These are phyloP conservation scores for Pythium phragmiticola DNA, from an alignment of 352 stramenopile genomes.

Conservation along the genomic window DNA sequence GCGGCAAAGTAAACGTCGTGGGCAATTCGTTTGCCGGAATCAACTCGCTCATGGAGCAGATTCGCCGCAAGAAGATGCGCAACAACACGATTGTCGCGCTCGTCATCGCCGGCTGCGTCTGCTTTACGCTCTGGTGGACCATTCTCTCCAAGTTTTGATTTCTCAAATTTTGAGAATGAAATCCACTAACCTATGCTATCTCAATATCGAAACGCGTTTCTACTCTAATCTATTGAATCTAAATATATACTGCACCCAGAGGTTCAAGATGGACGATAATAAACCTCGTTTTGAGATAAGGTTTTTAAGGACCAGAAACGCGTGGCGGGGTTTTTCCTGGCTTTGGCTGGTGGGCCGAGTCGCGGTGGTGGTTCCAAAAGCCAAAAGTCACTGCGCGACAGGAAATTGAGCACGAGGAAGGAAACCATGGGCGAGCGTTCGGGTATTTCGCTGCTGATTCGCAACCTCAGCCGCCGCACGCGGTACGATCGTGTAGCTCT, in stretches of 20 bases:
- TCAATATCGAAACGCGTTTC: not conserved
- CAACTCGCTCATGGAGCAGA: conserved; percentile 95
- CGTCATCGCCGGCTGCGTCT: conserved; percentile 94
- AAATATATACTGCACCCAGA: not conserved
- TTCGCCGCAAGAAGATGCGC: conserved; percentile 94
- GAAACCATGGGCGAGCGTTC: conserved; percentile 33
- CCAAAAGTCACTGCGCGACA: conserved; percentile 2
- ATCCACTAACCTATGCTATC: conserved; percentile 15
- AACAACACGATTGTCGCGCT: conserved; percentile 97
- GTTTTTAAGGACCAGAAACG: conserved; percentile 10
- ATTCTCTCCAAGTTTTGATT: conserved; percentile 70
- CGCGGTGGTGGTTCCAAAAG: not conserved
- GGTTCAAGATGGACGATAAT: conserved; percentile 9
- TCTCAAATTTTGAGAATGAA: conserved; percentile 13
- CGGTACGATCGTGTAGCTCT: conserved; percentile 36
- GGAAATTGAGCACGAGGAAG: not conserved
- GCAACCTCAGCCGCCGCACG: conserved; percentile 91
- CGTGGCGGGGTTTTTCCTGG: conserved; percentile 14
- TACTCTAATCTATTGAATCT: not conserved
- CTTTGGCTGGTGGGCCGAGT: conserved; percentile 20
- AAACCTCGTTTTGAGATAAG: conserved; percentile 15
- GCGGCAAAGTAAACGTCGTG: conserved; percentile 81
- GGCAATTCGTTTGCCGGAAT: conserved; percentile 92
- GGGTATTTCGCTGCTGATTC: conserved; percentile 92
- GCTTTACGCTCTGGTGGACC: conserved; percentile 96